Conservation (phyloP, 2,329 filamentous ascomycete species). For the Dothistroma septosporum region DNA sequence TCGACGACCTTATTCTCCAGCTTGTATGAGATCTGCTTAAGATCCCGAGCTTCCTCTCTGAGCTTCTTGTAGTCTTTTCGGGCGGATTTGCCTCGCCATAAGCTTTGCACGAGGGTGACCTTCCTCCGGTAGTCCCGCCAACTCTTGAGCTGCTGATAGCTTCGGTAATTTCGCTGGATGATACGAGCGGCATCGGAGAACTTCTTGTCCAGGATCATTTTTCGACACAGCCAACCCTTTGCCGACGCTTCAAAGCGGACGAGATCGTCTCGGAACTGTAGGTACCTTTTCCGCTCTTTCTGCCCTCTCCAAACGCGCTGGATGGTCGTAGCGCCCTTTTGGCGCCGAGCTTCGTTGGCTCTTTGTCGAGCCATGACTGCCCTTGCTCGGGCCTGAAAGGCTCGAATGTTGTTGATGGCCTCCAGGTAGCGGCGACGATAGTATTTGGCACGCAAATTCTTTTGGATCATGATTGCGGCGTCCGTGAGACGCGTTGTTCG, state of each 20-base stretch:
- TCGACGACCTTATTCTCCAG: constrained; percentile 99
- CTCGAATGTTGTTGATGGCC: constrained; percentile 73
- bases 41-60: constrained; percentile 91
- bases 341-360: constrained; percentile 74
- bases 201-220: constrained; percentile 88
- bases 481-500: constrained; percentile 86
- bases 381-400: constrained; percentile 72
- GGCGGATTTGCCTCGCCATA: constrained; percentile 83
- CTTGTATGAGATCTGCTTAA: constrained; percentile 99
- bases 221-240: constrained; percentile 87
- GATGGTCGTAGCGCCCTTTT: constrained; percentile 87
- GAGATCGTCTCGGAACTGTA: constrained; percentile 74
- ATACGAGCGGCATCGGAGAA: constrained; percentile 84
- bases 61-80: constrained; percentile 82
- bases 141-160: constrained; percentile 67
- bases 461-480: constrained; percentile 96
- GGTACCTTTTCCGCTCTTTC: constrained; percentile 79
- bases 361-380: constrained; percentile 72
- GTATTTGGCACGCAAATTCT: constrained; percentile 93
- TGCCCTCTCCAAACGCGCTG: constrained; percentile 92
- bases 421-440: constrained; percentile 89
- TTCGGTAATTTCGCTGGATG: constrained; percentile 88
- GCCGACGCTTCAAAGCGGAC: constrained; percentile 83
- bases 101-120: constrained; percentile 80
- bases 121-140: constrained; percentile 91